Evolutionary conservation across 805 yeast species (phyloP), one percentile per base, ranked within the genome.

Genomic region (Suhomyces prunicola): DNA sequence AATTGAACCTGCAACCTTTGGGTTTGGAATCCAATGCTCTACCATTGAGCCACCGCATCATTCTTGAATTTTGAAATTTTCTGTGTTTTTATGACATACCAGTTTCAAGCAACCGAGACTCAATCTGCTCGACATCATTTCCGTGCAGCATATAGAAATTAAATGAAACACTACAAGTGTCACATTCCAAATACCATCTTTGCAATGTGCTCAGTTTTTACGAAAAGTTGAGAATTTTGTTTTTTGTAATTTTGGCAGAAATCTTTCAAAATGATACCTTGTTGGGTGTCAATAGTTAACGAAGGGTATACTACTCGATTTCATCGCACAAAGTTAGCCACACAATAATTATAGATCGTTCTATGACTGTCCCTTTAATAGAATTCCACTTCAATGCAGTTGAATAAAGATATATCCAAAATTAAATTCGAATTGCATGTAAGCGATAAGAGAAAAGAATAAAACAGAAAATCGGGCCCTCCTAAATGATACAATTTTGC

Each of bases 11-110:
- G 60, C 62, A 59, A 59, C 62, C 62, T 46, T 55, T 57, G 50
- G 62, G 54, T 55, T 52, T 59, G 62, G 62, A 59, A 50, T 55
- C 62, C 50, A 57, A 57, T 51, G 58, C 62, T 59, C 62, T 59
- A 58, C 62, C 62, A 59, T 59, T 59, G 62, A 59, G 62, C 62
- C 60, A 59, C 62, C 60, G 62, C 62, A 57, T 59, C 62, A 57
- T 23, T 52, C 57, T 55, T 48, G 46, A 24, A 40, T 6, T 50
- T 26, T 10, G 15, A 66, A 13, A 85, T 73, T 27, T 79, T 55
- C 17, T 76, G 67, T 45, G 78, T 72, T 19, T 2, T 9, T 27
- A 27, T 27, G 10, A 27, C 5, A 2, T 27, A 9, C 9, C 19
- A 2, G 2, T 9, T 9, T 27, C 9, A 27, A 12, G 12, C 9